Conservation (phyloP, 805 yeast species). For the Candida berthetii region DNA sequence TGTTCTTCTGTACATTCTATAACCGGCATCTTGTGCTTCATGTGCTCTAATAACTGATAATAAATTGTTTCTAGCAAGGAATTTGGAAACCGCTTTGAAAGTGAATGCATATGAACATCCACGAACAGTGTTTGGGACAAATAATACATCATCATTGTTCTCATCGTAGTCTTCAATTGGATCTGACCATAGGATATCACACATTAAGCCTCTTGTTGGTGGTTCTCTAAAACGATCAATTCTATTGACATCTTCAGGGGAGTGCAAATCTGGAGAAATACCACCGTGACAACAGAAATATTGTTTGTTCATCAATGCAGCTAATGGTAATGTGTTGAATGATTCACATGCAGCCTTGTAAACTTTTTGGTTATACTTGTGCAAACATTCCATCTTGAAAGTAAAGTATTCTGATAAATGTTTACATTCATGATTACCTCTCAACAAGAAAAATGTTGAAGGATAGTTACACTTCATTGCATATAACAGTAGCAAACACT, state of each 20-base stretch:
- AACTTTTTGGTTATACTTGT: constrained; percentile 62
- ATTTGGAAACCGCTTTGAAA: constrained; percentile 67
- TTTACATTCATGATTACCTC: constrained; percentile 94
- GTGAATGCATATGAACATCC: constrained; percentile 93
- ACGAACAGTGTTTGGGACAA: constrained; percentile 64
- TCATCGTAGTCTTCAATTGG: constrained; percentile 84
- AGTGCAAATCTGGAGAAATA: constrained; percentile 73
- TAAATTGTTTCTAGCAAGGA: constrained; percentile 70
- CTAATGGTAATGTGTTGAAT: constrained; percentile 84
- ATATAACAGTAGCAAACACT: constrained; percentile 70
- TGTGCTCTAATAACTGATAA: constrained; percentile 91
- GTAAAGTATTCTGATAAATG: constrained; percentile 94
- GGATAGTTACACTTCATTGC: constrained; percentile 76
- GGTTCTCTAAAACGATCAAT: constrained; percentile 86
- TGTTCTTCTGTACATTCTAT: constrained; percentile 87
- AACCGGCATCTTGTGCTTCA: constrained; percentile 97
- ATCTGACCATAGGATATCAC: constrained; percentile 95
- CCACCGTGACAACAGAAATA: constrained; percentile 98
- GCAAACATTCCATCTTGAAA: constrained; percentile 82
- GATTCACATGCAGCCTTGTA: constrained; percentile 73
- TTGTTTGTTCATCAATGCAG: constrained; percentile 90
- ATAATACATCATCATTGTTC: constrained; percentile 35
- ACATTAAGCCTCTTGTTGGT: constrained; percentile 89
- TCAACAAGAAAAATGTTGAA: constrained; percentile 64
- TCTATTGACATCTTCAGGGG: constrained; percentile 59